Conservation (phyloP, 192 early-diverging fungal genomes). For the Coemansia aciculifera region DNA sequence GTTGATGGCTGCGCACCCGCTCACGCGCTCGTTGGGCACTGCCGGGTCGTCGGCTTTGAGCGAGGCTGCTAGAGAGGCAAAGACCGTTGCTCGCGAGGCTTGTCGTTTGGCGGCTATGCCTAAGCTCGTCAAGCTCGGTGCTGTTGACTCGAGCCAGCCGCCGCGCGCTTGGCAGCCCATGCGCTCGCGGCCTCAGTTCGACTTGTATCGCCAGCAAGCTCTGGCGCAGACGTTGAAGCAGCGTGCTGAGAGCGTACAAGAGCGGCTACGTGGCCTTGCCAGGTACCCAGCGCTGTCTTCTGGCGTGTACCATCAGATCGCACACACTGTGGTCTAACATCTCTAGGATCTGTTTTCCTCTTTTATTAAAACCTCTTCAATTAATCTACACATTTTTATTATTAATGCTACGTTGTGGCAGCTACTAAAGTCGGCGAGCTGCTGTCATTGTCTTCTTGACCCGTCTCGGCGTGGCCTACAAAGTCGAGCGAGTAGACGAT, state of each 20-base stretch:
- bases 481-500: constrained; percentile 76
- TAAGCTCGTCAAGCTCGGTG: constrained; percentile 28
- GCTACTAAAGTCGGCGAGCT: neutral
- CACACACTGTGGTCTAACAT: neutral
- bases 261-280: constrained; percentile 29
- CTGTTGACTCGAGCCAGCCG: neutral
- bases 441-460: neutral
- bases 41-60: neutral
- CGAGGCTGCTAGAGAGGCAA: constrained; percentile 32
- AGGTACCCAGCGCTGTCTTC: constrained; percentile 6
- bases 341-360: neutral
- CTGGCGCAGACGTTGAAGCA: constrained; percentile 46
- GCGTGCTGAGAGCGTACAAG: constrained; percentile 40
- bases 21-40: neutral
- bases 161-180: constrained; percentile 37
- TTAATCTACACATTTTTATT: neutral
- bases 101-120: constrained; percentile 41
- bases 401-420: neutral
- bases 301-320: constrained; percentile 1
- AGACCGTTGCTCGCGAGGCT: constrained; percentile 31
- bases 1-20: constrained; percentile 12
- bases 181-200: constrained; percentile 39
- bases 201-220: constrained; percentile 49
- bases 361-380: neutral
- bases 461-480: constrained; percentile 40